Evolutionary conservation across 176 grass and related monocot species (phyloP), one percentile per base, ranked within the genome.

Genomic region (Avena atlantica): DNA sequence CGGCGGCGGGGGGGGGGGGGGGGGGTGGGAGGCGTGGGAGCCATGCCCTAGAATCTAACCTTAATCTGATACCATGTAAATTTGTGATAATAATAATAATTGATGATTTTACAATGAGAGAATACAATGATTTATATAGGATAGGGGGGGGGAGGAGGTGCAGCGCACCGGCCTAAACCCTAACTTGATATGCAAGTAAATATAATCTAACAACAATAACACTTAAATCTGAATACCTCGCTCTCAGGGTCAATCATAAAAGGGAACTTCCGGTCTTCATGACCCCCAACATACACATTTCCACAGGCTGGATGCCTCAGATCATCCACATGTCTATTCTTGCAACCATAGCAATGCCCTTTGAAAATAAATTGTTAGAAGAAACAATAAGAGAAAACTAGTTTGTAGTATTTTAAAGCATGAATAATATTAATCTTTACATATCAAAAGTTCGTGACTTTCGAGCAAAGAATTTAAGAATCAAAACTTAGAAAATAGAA

Each of bases 321-420:
- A 64, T 64, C 61, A 29, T 65, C 24, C 62, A 65, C 62, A 65
- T 65, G 62, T 65, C 11, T 12, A 65, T 65, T 29, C 24, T 65
- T 65, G 62, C 62, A 65, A 65, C 62, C 62, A 25, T 65, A 65
- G 23, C 64, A 68, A 36, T 68, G 64, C 36, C 64, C 64, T 68
- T 68, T 14, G 0, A 9, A 67, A 67, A 36, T 2, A 67, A 34
- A 14, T 64, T 12, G 11, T 64, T 14, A 29, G 24, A 65, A 65
- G 23, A 65, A 65, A 65, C 12, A 68, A 17, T 36, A 24, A 67
- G 13, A 2, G 0, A 7, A 1, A 68, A 16, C 2, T 14, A 36
- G 2, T 68, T 34, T 36, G 24, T 12, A 67, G 64, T 34, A 29
- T 15, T 67, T 34, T 3, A 36, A 8, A 68, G 36, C 64, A 31